phyloP scores from a whole-genome alignment of 257 asterid genomes.

The Solanum appendiculatum region DNA sequence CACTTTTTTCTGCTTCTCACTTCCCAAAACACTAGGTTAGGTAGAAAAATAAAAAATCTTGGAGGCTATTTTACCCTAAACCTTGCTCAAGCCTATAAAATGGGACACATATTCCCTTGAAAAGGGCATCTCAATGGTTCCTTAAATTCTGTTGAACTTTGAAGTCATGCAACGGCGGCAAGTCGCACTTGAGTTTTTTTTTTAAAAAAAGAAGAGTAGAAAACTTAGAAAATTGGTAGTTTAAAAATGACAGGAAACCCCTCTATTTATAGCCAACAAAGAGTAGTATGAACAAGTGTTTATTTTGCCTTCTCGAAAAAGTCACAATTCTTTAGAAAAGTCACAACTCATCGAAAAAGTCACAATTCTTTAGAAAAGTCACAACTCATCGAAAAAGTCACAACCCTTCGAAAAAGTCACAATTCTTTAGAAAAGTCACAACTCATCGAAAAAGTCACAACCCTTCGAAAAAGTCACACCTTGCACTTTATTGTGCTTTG shows the following conservation, averaged over 20 bases:
- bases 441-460: no score
- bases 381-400: not conserved
- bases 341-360: no score
- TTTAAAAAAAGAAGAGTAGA: no score
- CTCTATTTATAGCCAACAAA: not conserved
- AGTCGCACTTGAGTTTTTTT: not conserved
- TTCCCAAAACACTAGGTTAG: no score
- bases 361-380: no score
- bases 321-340: not conserved
- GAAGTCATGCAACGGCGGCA: not conserved
- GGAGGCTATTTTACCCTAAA: not conserved
- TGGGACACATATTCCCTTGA: not conserved
- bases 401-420: not conserved
- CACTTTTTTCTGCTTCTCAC: no score
- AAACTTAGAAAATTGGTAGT: not conserved
- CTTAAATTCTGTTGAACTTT: not conserved
- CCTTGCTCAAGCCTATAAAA: not conserved
- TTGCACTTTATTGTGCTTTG: not conserved
- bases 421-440: no score
- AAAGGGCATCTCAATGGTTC: not conserved
- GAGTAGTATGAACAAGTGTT: not conserved
- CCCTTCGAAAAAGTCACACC: not conserved
- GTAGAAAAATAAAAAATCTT: not conserved
- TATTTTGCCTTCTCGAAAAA: not conserved
- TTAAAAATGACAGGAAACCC: not conserved